phyloP scores from a whole-genome alignment of 129 eudicot genomes.

The Escallonia rubra region DNA sequence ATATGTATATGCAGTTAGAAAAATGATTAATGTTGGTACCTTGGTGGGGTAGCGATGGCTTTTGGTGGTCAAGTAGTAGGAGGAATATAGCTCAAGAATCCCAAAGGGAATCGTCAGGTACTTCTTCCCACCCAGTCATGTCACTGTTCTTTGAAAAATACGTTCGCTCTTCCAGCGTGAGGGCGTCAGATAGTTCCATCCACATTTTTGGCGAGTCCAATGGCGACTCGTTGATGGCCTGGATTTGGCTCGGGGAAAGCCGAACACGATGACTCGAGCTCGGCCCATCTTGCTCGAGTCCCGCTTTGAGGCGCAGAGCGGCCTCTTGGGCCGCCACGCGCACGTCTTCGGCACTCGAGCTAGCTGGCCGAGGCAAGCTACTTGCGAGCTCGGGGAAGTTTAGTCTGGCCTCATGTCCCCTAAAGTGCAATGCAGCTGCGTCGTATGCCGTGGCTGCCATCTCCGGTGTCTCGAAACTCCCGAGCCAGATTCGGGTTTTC shows the following conservation, averaged over 20 bases:
- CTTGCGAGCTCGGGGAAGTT: slow-evolving; percentile 36
- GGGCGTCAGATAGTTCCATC: slow-evolving; percentile 24
- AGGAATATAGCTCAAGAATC: slow-evolving; percentile 15
- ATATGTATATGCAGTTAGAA: too few species aligned
- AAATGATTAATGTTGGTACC: too few species aligned
- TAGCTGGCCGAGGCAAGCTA: slow-evolving; percentile 32
- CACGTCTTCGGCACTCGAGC: slow-evolving; percentile 39
- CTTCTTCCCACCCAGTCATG: slow-evolving; percentile 36
- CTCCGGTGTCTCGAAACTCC: slow-evolving; percentile 54
- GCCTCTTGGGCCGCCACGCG: slow-evolving; percentile 55
- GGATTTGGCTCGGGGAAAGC: slow-evolving; percentile 48
- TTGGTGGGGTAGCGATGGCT: too few species aligned
- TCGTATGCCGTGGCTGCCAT: slow-evolving; percentile 55
- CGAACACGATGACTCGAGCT: slow-evolving; percentile 29
- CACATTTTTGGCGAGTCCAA: slow-evolving; percentile 45
- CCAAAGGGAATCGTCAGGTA: slow-evolving; percentile 49
- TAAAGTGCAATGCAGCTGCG: slow-evolving; percentile 39
- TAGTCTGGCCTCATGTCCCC: slow-evolving; percentile 34
- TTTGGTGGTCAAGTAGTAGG: neutral
- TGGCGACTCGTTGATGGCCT: slow-evolving; percentile 44
- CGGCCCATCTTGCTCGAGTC: slow-evolving; percentile 24
- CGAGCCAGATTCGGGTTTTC: slow-evolving; percentile 42
- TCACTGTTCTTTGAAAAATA: slow-evolving; percentile 29
- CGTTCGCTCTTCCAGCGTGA: slow-evolving; percentile 14
- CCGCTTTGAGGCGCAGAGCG: slow-evolving; percentile 16